Evolutionary conservation across 768 basidiomycete species (phyloP).

Genomic region (Hortiboletus flavorubellus): DNA sequence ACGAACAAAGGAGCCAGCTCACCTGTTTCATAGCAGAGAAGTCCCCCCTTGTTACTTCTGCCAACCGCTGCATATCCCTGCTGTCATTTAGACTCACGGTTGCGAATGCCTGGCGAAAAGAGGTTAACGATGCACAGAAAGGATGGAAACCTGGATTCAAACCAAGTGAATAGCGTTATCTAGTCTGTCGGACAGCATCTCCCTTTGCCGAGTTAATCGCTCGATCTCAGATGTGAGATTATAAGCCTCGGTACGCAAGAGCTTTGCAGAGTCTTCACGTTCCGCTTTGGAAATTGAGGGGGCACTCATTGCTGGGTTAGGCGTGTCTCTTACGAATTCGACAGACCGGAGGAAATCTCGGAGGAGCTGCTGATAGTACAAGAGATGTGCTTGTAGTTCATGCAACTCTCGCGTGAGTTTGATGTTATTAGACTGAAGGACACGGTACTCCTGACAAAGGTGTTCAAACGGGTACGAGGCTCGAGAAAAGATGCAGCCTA

Average conservation of each 20-base stretch:
- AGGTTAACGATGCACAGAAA: neutral
- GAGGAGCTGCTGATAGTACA: conserved; percentile 52
- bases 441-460: conserved; percentile 40
- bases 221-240: conserved; percentile 49
- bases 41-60: conserved; percentile 1
- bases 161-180: conserved; percentile 26
- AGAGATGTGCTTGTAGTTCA: conserved; percentile 50
- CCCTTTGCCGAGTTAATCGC: conserved; percentile 36
- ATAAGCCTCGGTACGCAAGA: conserved; percentile 38
- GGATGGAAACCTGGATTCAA: neutral
- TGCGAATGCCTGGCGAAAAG: conserved; percentile 45
- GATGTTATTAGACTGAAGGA: conserved; percentile 39
- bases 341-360: conserved; percentile 53
- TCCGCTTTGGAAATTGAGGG: conserved; percentile 12
- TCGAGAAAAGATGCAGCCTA: conserved; percentile 15
- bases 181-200: conserved; percentile 22
- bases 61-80: conserved; percentile 4
- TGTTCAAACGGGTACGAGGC: neutral
- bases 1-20: neutral
- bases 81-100: conserved; percentile 52
- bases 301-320: conserved; percentile 46
- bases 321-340: conserved; percentile 44
- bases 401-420: conserved; percentile 54
- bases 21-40: conserved; percentile 22
- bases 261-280: conserved; percentile 26